Percentiles rank a stretch among this genome's conserved stretches.
Evolutionary conservation across 1,284 basidiomycete species (phyloP).

Genomic region (Leccinum ambiguum): DNA sequence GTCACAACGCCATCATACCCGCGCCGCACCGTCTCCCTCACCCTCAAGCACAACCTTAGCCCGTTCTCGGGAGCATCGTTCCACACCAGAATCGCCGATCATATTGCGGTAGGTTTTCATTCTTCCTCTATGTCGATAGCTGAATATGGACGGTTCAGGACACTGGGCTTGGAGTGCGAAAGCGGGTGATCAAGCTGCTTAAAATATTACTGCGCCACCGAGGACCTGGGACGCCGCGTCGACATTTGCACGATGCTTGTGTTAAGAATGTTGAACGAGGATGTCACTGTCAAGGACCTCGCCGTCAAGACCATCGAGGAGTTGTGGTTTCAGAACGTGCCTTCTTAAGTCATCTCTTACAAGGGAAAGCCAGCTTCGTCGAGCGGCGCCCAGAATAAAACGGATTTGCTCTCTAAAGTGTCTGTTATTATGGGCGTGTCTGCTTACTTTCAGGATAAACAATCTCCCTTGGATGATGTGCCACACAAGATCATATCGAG

Average conservation of each 20-base stretch:
- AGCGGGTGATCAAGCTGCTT: slow-evolving; percentile 92
- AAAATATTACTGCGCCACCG: slow-evolving; percentile 74
- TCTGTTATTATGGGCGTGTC: too few relatives aligned
- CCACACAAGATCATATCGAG: too few relatives aligned
- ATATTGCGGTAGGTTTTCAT: slow-evolving; percentile 70
- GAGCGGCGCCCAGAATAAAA: slow-evolving; percentile 45
- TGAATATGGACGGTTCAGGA: slow-evolving; percentile 52
- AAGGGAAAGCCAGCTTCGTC: slow-evolving; percentile 37
- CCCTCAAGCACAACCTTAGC: too few relatives aligned
- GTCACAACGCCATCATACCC: too few relatives aligned
- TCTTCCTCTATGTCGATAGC: neutral
- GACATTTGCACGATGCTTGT: slow-evolving; percentile 88
- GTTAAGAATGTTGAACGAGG: slow-evolving; percentile 57
- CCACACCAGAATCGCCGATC: slow-evolving; percentile 71
- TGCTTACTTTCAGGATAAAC: too few relatives aligned
- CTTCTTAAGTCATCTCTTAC: slow-evolving; percentile 31
- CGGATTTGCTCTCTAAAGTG: slow-evolving; percentile 32
- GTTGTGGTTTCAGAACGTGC: slow-evolving; percentile 72
- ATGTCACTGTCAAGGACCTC: slow-evolving; percentile 69
- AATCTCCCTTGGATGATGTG: too few relatives aligned
- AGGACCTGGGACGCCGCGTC: slow-evolving; percentile 59
- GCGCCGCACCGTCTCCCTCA: too few relatives aligned
- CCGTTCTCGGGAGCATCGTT: too few relatives aligned
- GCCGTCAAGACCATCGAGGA: slow-evolving; percentile 88
- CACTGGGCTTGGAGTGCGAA: slow-evolving; percentile 89